Evolutionary conservation across 305 asterid genomes (phyloP), one percentile per base, ranked within the genome.

Genomic region (Solanum hybrid): DNA sequence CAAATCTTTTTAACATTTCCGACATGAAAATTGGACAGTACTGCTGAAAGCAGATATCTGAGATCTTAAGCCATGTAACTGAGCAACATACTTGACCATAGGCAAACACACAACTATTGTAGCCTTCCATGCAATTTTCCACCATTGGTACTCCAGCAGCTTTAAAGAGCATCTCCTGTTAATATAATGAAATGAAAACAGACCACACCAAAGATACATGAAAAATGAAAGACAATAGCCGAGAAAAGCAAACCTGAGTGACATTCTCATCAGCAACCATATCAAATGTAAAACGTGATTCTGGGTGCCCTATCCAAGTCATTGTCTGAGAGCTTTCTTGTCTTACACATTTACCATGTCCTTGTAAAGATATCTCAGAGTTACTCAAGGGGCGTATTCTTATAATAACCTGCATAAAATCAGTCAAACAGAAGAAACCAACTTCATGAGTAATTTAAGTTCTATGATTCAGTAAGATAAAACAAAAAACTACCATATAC

Each of bases 21-120:
- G 13, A 76, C 77, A 14, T 71, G 74, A 40, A 57, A 85, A 73
- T 57, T 51, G 31, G 42, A 51, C 36, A 29, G 40, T 46, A 46
- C 10, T 29, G 40, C 40, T 83, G 87, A 83, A 83, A 46, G 87
- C 74, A 29, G 42, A 57, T 57, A 85, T 34, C 34, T 85, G 46
- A 85, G 37, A 57, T 61, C 46, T 10, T 28, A 39, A 28, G 87
- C 24, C 36, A 29, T 37, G 73, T 36, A 24, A 81, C 51, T 26
- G 67, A 37, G 83, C 71, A 80, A 93, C 98, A 92, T 90, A 97
- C 99, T 93, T 97, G 99, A 40, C 99, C 99, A 92, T 97, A 97
- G 61, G 99, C 99, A 92, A 97, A 97, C 98, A 97, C 96, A 92
- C 99, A 97, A 87, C 99, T 97, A 91, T 97, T 97, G 91, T 97